These are phyloP conservation scores for Salix exigua DNA, from an alignment of 345 rosid species.

Conservation along the genomic window DNA sequence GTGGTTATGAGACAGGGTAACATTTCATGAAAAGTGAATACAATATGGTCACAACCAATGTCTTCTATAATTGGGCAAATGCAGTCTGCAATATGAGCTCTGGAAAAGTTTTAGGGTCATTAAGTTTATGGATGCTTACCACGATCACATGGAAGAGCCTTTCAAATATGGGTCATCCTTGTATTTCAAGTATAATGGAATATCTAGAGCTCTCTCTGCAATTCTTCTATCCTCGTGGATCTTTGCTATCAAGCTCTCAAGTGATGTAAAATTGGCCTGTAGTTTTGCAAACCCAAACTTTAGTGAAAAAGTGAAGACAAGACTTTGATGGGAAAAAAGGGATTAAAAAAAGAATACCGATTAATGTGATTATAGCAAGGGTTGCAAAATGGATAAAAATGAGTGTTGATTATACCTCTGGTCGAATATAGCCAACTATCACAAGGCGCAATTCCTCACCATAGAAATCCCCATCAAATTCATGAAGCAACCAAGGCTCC, in stretches of 20 bases:
- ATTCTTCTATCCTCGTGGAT: constrained; percentile 66
- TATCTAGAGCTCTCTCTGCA: constrained; percentile 78
- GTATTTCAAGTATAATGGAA: constrained; percentile 53
- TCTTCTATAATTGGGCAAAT: background rate
- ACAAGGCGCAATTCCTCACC: constrained; percentile 78
- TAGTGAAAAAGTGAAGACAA: background rate
- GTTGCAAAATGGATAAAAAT: background rate
- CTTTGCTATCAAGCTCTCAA: constrained; percentile 65
- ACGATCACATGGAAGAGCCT: constrained; percentile 18
- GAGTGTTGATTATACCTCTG: constrained; percentile 50
- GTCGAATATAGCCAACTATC: constrained; percentile 81
- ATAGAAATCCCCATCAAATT: constrained; percentile 78
- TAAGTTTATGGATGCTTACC: background rate
- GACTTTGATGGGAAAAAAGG: background rate
- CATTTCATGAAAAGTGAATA: background rate
- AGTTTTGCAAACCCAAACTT: constrained; percentile 1
- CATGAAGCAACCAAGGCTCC: constrained; percentile 97
- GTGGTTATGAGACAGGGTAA: background rate
- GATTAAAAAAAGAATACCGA: background rate
- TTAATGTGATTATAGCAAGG: background rate
- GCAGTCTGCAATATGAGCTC: background rate
- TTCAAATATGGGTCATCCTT: constrained; percentile 51
- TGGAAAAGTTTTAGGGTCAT: background rate
- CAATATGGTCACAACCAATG: background rate
- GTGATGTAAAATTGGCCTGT: constrained; percentile 71